Conservation (phyloP, 352 stramenopile genomes). For the Phytophthora crassamura region DNA sequence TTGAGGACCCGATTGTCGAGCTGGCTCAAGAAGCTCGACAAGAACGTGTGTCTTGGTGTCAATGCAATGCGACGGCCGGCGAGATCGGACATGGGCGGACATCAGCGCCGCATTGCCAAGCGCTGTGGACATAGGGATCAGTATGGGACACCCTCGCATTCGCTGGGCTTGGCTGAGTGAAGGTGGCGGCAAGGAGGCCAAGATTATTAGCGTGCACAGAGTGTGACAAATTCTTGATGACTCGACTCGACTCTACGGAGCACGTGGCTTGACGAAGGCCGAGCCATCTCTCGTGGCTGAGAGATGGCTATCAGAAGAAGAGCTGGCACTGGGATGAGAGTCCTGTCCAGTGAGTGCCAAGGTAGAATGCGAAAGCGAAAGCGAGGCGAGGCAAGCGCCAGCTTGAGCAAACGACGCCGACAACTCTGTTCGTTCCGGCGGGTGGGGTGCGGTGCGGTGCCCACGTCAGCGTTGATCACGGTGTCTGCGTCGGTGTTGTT, state of each 20-base stretch:
- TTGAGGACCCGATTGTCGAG: background rate
- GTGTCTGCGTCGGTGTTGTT: background rate
- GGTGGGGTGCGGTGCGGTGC: background rate
- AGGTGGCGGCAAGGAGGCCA: conserved; percentile 3
- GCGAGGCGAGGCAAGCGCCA: background rate
- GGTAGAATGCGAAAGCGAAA: conserved; percentile 6
- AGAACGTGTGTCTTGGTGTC: too few relatives aligned
- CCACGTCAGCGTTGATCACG: background rate
- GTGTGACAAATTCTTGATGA: background rate
- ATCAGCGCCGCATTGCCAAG: background rate
- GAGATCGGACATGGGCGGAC: conserved; percentile 26
- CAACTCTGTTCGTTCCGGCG: background rate
- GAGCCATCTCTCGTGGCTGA: conserved; percentile 8
- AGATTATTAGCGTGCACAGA: conserved; percentile 3
- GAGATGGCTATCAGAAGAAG: background rate
- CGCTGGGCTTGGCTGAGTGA: conserved; percentile 2
- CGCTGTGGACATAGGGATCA: conserved; percentile 3
- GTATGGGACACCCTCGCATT: background rate
- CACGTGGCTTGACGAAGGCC: conserved; percentile 16
- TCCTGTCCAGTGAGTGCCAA: background rate
- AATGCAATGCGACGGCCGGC: too few relatives aligned
- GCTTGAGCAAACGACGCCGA: conserved; percentile 1
- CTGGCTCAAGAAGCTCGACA: too few relatives aligned
- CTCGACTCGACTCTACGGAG: conserved; percentile 22
- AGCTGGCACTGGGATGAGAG: conserved; percentile 11